phyloP scores from a whole-genome alignment of 139 green algal species.

The Ettlia oleoabundans region DNA sequence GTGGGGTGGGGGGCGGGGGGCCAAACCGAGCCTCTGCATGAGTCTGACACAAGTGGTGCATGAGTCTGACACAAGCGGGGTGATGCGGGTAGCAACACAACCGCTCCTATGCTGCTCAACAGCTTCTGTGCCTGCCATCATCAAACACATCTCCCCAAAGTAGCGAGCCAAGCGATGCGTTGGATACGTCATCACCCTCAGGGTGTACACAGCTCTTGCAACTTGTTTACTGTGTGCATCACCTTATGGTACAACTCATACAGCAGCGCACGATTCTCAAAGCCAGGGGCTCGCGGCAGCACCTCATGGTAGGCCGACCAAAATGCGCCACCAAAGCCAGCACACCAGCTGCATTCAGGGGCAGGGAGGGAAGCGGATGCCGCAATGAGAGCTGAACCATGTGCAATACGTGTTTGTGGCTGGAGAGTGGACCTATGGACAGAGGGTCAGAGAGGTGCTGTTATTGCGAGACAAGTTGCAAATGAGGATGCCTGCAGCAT shows the following conservation, averaged over 20 bases:
- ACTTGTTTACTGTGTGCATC: too few species aligned
- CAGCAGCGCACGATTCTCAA: constrained; percentile 78
- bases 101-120: background rate
- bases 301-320: constrained; percentile 72
- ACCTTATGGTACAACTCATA: constrained; percentile 95
- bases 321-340: constrained; percentile 65
- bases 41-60: too few species aligned
- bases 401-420: background rate
- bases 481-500: background rate
- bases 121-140: background rate
- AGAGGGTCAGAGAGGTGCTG: background rate
- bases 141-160: background rate
- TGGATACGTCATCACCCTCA: background rate
- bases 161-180: background rate
- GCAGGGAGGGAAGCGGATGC: background rate
- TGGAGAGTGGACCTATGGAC: too few species aligned
- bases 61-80: too few species aligned
- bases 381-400: background rate
- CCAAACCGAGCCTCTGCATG: too few species aligned
- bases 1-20: too few species aligned
- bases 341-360: constrained; percentile 54
- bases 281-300: constrained; percentile 75
- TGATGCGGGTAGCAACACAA: background rate
- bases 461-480: background rate
- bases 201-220: too few species aligned